Evolutionary conservation across 495 filamentous ascomycete species (phyloP).

Genomic region (Aspergillus conjunctus): DNA sequence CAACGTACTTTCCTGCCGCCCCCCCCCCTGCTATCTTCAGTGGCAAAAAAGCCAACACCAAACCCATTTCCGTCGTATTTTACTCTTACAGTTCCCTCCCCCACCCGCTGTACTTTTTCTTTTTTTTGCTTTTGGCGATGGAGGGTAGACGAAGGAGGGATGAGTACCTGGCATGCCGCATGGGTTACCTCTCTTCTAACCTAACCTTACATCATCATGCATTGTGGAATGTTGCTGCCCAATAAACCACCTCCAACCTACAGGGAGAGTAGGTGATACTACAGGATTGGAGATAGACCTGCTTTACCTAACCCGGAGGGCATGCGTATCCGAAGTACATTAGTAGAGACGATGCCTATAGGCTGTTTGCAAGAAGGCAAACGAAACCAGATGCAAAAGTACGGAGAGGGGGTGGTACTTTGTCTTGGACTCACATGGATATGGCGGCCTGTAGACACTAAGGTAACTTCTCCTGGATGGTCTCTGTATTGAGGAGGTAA

Average conservation of each 20-base stretch:
- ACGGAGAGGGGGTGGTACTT: too few species aligned
- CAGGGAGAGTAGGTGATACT: neutral
- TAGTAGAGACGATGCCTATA: neutral
- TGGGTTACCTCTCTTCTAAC: neutral
- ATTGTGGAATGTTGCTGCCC: conserved; percentile 4
- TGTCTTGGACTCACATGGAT: too few species aligned
- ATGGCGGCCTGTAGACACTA: neutral
- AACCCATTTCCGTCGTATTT: too few species aligned
- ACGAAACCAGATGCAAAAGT: too few species aligned
- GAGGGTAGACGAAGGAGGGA: neutral
- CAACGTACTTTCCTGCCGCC: too few species aligned
- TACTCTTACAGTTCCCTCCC: neutral
- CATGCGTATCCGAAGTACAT: neutral
- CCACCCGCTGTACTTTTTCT: neutral
- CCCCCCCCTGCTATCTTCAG: too few species aligned
- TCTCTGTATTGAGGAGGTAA: too few species aligned
- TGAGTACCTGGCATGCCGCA: neutral
- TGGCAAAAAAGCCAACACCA: too few species aligned
- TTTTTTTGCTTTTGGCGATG: neutral
- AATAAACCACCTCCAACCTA: neutral
- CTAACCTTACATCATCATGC: conserved; percentile 2
- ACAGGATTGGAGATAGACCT: neutral
- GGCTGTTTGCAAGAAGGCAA: neutral
- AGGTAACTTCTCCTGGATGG: too few species aligned
- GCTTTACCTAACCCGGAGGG: too few species aligned